These are phyloP conservation scores for Melaleuca quinquenervia DNA, from an alignment of 345 rosid species.

Conservation along the genomic window DNA sequence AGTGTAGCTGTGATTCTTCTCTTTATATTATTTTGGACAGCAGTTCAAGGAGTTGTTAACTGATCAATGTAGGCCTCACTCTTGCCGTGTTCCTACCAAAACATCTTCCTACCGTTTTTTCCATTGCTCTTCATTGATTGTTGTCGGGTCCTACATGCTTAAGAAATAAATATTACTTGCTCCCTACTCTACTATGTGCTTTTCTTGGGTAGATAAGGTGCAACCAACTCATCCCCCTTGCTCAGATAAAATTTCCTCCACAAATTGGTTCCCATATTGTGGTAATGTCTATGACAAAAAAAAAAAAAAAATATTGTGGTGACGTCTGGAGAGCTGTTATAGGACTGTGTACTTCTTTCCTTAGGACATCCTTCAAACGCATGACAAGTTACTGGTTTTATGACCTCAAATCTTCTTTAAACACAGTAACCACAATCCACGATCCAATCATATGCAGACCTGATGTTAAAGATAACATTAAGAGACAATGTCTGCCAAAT, in stretches of 20 bases:
- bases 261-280: not conserved
- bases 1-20: not conserved
- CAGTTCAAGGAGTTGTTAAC: not conserved
- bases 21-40: not conserved
- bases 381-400: not conserved
- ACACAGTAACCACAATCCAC: not conserved
- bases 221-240: not conserved
- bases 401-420: not conserved
- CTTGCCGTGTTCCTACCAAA: not conserved
- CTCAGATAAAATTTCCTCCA: not conserved
- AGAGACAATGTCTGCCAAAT: not conserved
- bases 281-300: too few species aligned
- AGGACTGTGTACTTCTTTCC: not conserved
- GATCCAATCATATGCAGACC: not conserved
- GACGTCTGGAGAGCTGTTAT: not conserved
- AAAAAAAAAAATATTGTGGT: too few species aligned
- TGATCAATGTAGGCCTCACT: not conserved
- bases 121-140: not conserved
- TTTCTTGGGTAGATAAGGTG: not conserved
- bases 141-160: not conserved
- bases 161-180: not conserved
- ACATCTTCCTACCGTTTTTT: not conserved
- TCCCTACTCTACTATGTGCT: not conserved
- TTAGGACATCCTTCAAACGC: not conserved
- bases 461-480: not conserved